Evolutionary conservation across 148 eudicot genomes (phyloP), one percentile per base, ranked within the genome.

Genomic region (Tetragonia tetragonoides): DNA sequence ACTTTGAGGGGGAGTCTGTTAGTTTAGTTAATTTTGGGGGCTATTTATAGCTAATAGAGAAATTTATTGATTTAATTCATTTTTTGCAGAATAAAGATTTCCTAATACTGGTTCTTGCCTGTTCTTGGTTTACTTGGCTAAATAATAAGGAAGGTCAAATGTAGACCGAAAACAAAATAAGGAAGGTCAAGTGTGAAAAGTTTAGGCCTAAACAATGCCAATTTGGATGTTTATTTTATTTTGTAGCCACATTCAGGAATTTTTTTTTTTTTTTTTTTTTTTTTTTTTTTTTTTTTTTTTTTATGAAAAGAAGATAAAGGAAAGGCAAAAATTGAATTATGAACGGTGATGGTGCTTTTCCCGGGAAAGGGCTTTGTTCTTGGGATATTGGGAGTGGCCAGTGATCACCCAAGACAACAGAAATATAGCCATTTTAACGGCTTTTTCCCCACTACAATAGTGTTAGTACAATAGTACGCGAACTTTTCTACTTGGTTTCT

Each of bases 1-100:
- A 73, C 3, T 49, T 38, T 78, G 57, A 70, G 81, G 75, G 42
- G 38, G 76, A 78, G 76, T 70, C 72, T 41, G 81, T 71, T 78
- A 72, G 7, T 64, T n/a, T 67, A 18, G 70, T 73, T 77, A 77
- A 40, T 72, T 76, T 65, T 69, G 2, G 17, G 34, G 63, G 75
- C 75, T 72, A 72, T 28, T 28, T 65, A 65, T 65, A 65, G 68
- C 68, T 65, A 5, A 3, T 24, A 1, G 2, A 63, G 39, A 14
- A n/a, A n/a, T n/a, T n/a, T n/a, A n/a, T n/a, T n/a, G n/a, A n/a
- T n/a, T n/a, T n/a, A n/a, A n/a, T n/a, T n/a, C n/a, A n/a, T n/a
- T n/a, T n/a, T n/a, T n/a, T n/a, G n/a, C n/a, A n/a, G 7, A 47
- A 47, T 47, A 4, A 3, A 3, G 10, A 46, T 46, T 46, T 46